These are phyloP conservation scores for Cicer pinnatifidum DNA, from an alignment of 306 rosid species.

Conservation along the genomic window DNA sequence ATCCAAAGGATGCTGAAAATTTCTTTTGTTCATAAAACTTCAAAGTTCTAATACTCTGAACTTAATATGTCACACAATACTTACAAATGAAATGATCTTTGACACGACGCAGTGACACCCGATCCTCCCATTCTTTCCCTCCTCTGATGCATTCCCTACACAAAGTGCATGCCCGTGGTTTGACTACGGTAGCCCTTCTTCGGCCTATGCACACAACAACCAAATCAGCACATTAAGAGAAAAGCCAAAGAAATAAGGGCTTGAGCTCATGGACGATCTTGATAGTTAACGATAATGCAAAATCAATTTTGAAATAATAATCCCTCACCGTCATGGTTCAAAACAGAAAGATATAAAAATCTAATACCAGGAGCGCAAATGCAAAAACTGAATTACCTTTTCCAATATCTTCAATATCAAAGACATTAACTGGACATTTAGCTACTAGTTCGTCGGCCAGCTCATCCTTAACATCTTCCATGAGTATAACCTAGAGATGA, in stretches of 20 bases:
- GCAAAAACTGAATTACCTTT: slow-evolving; percentile 56
- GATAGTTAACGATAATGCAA: slow-evolving; percentile 23
- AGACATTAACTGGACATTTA: slow-evolving; percentile 77
- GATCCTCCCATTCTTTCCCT: slow-evolving; percentile 86
- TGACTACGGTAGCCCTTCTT: slow-evolving; percentile 70
- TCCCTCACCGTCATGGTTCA: slow-evolving; percentile 8
- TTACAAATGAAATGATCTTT: slow-evolving; percentile 95
- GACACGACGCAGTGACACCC: slow-evolving; percentile 74
- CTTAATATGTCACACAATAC: slow-evolving; percentile 45
- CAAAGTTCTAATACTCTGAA: slow-evolving; percentile 1
- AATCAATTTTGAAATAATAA: slow-evolving; percentile 25
- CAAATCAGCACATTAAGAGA: slow-evolving; percentile 40
- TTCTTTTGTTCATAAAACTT: neutral
- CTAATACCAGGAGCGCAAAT: neutral
- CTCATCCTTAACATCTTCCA: slow-evolving; percentile 65
- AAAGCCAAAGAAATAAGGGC: slow-evolving; percentile 27
- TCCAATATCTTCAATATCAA: slow-evolving; percentile 93
- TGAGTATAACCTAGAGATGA: slow-evolving; percentile 63
- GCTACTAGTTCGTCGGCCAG: slow-evolving; percentile 69
- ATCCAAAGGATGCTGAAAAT: neutral
- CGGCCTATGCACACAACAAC: slow-evolving; percentile 57
- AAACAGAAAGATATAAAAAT: slow-evolving; percentile 30
- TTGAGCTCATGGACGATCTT: slow-evolving; percentile 12
- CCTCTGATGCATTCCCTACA: slow-evolving; percentile 98
- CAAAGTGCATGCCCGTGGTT: slow-evolving; percentile 81